Base-by-base conservation (phyloP, 306 rosid genomes). In the Begonia loranthoides region DNA sequence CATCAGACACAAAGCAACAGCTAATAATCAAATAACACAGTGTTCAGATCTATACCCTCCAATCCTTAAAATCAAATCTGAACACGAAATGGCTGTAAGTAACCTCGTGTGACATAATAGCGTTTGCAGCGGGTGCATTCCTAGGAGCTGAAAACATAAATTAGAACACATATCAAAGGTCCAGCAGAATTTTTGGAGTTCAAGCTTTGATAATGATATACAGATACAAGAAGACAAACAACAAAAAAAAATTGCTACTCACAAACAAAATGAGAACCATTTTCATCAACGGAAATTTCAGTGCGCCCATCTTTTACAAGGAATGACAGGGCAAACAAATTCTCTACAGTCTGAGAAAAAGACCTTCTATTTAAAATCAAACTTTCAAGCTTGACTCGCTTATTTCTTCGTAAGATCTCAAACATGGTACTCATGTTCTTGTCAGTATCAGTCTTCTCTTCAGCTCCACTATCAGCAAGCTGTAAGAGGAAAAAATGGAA, bases 301-400 rank as follows among this genome's bases (percentile, higher is more conserved):
- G 76, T 95, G 17, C 93, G 90, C 13, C 95, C 93, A 64, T 89
- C 97, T 73, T 84, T 89, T 6, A 77, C 87, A 2, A 89, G 71
- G 58, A 84, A 89, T 28, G 97, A 89, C 14, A 79, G 69, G 48
- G 95, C 76, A 71, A 84, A 82, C 65, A 89, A 59, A 59, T 89
- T 89, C 54, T 89, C 97, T 12, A 89, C 87, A 0, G 89, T 89
- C 73, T 84, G 93, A 19, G 93, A 76, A 67, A 84, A 89, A 10
- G 93, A 84, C 33, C 6, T 55, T 39, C 84, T 77, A 65, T 84
- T 79, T 49, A 89, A 58, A 44, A 89, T 63, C 33, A 82, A 60
- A 41, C 73, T 52, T 57, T 89, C 95, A 28, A 81, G 84, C 21
- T 38, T 66, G 14, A 64, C 84, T 4, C 54, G 67, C 63, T 56